Percentiles rank a stretch among this genome's conserved stretches.
Conservation (phyloP, 352 stramenopile species). For the Globisporangium middletonii region DNA sequence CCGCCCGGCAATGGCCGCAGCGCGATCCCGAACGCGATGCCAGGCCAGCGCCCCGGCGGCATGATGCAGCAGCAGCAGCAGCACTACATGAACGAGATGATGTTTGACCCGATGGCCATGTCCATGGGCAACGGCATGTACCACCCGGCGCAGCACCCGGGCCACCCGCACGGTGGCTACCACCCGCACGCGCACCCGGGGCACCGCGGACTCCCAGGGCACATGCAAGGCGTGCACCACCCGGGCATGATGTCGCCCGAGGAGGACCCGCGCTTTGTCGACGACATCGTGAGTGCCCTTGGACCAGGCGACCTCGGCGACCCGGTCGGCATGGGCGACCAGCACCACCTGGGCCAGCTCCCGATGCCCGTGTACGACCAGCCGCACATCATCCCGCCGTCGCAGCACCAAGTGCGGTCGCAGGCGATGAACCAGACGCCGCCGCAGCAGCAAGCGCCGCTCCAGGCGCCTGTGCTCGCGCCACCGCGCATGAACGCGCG, state of each 20-base stretch:
- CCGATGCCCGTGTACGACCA: constrained; percentile 55
- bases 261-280: constrained; percentile 62
- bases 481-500: constrained; percentile 14
- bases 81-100: constrained; percentile 75
- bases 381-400: constrained; percentile 40
- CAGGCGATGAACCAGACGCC: constrained; percentile 28
- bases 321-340: constrained; percentile 31
- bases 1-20: constrained; percentile 25
- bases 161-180: constrained; percentile 12
- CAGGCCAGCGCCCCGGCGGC: constrained; percentile 23
- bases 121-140: constrained; percentile 57
- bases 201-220: constrained; percentile 24
- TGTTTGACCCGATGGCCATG: constrained; percentile 63
- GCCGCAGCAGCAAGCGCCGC: constrained; percentile 23
- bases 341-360: constrained; percentile 49
- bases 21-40: constrained; percentile 33
- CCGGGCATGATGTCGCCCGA: constrained; percentile 47
- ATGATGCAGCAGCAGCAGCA: constrained; percentile 53
- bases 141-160: constrained; percentile 39
- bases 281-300: constrained; percentile 61
- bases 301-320: constrained; percentile 43
- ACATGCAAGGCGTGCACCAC: constrained; percentile 31
- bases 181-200: constrained; percentile 17
- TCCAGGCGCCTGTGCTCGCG: constrained; percentile 13
- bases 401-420: constrained; percentile 25